A percentile compares a stretch with the other conserved stretches of the same genome.
Evolutionary conservation across 768 basidiomycete species (phyloP).

Genomic region (Lentinula guzmanii): DNA sequence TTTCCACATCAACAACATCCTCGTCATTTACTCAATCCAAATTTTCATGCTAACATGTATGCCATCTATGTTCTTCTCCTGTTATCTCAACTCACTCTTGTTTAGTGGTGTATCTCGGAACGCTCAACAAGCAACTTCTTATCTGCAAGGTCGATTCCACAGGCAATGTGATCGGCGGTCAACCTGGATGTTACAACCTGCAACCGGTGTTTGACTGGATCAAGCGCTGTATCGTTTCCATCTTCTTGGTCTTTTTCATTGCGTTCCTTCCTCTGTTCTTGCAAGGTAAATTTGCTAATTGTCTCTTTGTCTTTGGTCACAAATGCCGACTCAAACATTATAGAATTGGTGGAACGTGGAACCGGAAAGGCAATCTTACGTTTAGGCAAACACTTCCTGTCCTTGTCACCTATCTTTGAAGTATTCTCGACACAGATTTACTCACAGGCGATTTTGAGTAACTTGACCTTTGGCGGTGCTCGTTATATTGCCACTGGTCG

Average conservation of each 20-base stretch:
- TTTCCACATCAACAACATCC: conserved; percentile 99
- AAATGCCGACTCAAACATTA: background rate
- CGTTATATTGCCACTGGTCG: conserved; percentile 99
- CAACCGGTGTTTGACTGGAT: conserved; percentile 98
- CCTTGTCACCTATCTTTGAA: conserved; percentile 95
- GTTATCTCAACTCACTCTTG: conserved; percentile 8
- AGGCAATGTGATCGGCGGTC: conserved; percentile 75
- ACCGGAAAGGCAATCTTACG: conserved; percentile 93
- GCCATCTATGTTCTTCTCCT: conserved; percentile 24
- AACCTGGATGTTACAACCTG: conserved; percentile 93
- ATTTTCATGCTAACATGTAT: conserved; percentile 92
- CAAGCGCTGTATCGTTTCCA: conserved; percentile 91
- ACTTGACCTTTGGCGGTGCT: conserved; percentile 96
- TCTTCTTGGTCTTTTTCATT: conserved; percentile 98
- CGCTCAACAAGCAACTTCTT: conserved; percentile 86
- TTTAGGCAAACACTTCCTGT: conserved; percentile 94
- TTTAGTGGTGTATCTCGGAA: conserved; percentile 88
- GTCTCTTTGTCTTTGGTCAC: background rate
- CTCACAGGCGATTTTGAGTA: conserved; percentile 93
- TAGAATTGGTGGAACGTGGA: conserved; percentile 94
- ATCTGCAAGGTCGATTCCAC: conserved; percentile 85
- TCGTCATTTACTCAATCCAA: conserved; percentile 97
- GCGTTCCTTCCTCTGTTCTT: conserved; percentile 95
- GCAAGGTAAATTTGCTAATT: conserved; percentile 57
- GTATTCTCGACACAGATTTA: conserved; percentile 99